Evolutionary conservation across 345 rosid species (phyloP).

Genomic region (Populus deltoides): DNA sequence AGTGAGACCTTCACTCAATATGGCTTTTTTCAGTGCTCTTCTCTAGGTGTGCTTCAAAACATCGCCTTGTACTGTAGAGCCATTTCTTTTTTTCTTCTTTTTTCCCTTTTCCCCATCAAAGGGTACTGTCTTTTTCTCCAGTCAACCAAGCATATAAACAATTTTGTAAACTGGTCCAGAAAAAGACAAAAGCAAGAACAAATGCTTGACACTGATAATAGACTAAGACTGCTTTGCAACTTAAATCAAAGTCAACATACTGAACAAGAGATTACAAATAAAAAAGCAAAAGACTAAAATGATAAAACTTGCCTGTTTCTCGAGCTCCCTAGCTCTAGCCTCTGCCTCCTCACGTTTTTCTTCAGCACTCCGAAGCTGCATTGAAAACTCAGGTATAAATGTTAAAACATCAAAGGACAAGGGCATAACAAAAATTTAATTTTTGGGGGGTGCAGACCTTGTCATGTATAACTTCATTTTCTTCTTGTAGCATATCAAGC

Average conservation of each 20-base stretch:
- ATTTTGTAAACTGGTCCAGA: background rate
- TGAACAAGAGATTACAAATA: background rate
- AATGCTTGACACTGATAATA: background rate
- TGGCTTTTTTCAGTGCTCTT: background rate
- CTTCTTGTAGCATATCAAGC: slow-evolving; percentile 81
- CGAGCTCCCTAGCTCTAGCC: slow-evolving; percentile 92
- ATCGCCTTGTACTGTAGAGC: background rate
- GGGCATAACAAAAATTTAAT: slow-evolving; percentile 1
- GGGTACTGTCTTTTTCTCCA: background rate
- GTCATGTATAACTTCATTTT: slow-evolving; percentile 51
- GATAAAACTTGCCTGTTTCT: slow-evolving; percentile 69
- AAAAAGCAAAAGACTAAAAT: background rate
- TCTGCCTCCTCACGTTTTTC: slow-evolving; percentile 82
- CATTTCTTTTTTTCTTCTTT: background rate
- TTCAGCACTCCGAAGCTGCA: slow-evolving; percentile 78
- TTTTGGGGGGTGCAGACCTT: slow-evolving; percentile 23
- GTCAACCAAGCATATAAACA: background rate
- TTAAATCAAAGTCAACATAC: background rate
- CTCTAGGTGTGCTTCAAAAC: background rate
- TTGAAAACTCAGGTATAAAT: slow-evolving; percentile 21
- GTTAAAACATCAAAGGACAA: slow-evolving; percentile 17
- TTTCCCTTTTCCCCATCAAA: background rate
- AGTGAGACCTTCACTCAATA: background rate
- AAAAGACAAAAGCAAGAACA: background rate
- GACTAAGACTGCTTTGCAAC: background rate